Conservation (phyloP, 2,329 filamentous ascomycete genomes). For the Lasiodiplodia gonubiensis region DNA sequence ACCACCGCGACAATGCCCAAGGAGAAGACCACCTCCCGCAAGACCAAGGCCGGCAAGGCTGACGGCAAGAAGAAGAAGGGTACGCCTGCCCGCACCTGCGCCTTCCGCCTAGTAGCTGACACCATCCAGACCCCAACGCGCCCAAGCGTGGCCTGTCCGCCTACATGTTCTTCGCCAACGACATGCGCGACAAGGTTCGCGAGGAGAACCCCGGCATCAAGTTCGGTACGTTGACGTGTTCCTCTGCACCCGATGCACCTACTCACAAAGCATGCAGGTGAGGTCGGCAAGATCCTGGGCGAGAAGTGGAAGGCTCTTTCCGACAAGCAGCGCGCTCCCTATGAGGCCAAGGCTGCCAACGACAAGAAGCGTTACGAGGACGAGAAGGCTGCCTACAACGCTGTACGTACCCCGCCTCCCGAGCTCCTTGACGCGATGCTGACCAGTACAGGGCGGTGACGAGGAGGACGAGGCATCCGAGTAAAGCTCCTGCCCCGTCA, state of each 20-base stretch:
- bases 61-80: conserved; percentile 75
- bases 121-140: conserved; percentile 82
- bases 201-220: conserved; percentile 98
- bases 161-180: conserved; percentile 99
- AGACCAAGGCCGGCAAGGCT: conserved; percentile 62
- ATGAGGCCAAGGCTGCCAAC: conserved; percentile 92
- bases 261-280: conserved; percentile 59
- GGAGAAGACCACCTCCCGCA: conserved; percentile 67
- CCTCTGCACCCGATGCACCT: conserved; percentile 16
- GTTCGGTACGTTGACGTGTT: conserved; percentile 69
- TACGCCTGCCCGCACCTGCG: conserved; percentile 39
- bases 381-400: conserved; percentile 80
- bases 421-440: background rate
- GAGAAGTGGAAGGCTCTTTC: conserved; percentile 98
- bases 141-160: conserved; percentile 99
- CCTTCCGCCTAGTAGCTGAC: conserved; percentile 30
- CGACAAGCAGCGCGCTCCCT: conserved; percentile 90
- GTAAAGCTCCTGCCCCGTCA: conserved; percentile 34
- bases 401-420: conserved; percentile 37
- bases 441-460: conserved; percentile 34
- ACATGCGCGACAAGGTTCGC: conserved; percentile 96
- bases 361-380: conserved; percentile 99
- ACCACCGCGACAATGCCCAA: conserved; percentile 64
- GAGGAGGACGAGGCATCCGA: conserved; percentile 49
- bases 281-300: conserved; percentile 97